Conservation (phyloP, 768 basidiomycete genomes). For the Agrocybe pediades region DNA sequence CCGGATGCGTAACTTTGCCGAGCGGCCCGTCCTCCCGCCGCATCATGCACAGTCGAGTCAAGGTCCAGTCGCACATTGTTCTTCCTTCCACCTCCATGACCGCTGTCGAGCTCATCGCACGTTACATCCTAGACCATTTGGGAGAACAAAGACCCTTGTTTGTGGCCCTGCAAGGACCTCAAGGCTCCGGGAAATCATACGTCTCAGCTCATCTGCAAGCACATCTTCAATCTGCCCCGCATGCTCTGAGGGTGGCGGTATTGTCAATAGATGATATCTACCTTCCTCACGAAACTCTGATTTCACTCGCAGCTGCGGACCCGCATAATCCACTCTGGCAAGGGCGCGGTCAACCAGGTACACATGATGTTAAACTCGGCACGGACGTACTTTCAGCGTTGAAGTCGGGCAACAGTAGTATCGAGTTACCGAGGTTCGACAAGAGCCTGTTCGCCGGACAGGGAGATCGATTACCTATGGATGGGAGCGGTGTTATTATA, state of each 20-base stretch:
- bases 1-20: conserved; percentile 2
- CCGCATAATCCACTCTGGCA: conserved; percentile 67
- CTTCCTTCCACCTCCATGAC: conserved; percentile 17
- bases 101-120: conserved; percentile 34
- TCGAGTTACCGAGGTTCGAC: conserved; percentile 81
- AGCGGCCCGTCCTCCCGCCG: background rate
- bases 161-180: conserved; percentile 89
- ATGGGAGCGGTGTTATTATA: conserved; percentile 43
- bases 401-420: conserved; percentile 39
- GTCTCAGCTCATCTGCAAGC: conserved; percentile 60
- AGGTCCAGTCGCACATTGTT: no score
- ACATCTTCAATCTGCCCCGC: conserved; percentile 42
- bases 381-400: conserved; percentile 51
- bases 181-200: conserved; percentile 92
- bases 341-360: conserved; percentile 92
- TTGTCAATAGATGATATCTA: conserved; percentile 89
- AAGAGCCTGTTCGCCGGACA: conserved; percentile 81
- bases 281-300: conserved; percentile 66
- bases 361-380: conserved; percentile 81
- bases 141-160: conserved; percentile 58
- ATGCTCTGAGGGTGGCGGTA: conserved; percentile 57
- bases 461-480: conserved; percentile 72
- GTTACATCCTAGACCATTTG: conserved; percentile 32
- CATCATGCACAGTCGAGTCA: no score
- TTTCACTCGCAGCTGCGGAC: conserved; percentile 51